A percentile compares a stretch with the other conserved stretches of the same genome.
These are phyloP conservation scores for Hortaea werneckii DNA, from an alignment of 2,329 filamentous ascomycete species.

Conservation along the genomic window DNA sequence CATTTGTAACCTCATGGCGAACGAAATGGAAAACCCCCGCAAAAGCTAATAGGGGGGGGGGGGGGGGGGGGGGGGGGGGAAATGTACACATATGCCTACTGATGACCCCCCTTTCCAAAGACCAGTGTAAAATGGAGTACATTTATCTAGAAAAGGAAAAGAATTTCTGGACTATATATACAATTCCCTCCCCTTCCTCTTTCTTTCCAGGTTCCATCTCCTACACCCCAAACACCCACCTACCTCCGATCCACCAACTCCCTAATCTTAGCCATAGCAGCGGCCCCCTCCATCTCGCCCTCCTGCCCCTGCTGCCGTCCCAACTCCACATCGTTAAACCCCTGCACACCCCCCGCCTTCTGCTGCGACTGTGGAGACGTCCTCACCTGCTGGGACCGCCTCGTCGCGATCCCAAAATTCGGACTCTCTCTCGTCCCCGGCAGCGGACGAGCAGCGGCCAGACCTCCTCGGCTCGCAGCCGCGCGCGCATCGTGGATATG, in stretches of 20 bases:
- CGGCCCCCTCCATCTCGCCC: neutral
- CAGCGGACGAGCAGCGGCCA: neutral
- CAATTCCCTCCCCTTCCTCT: no score
- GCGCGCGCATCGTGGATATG: slow-evolving; percentile 13
- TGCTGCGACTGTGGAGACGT: neutral
- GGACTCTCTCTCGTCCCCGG: slow-evolving; percentile 9
- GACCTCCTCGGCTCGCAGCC: neutral
- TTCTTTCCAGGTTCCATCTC: no score
- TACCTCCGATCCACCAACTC: neutral
- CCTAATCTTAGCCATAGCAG: neutral
- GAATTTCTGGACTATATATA: no score
- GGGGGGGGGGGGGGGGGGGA: no score
- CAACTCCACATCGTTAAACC: neutral
- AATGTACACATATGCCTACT: no score
- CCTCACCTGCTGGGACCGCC: neutral
- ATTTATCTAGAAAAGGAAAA: no score
- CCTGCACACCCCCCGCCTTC: neutral
- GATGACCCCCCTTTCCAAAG: no score
- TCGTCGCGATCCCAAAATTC: slow-evolving; percentile 15
- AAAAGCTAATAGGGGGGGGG: no score
- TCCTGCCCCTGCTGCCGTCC: neutral
- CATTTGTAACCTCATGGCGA: no score
- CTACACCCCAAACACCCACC: no score
- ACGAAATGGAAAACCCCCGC: no score
- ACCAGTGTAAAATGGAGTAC: no score